Evolutionary conservation across 495 filamentous ascomycete species (phyloP).

Genomic region (Neurospora sp.): DNA sequence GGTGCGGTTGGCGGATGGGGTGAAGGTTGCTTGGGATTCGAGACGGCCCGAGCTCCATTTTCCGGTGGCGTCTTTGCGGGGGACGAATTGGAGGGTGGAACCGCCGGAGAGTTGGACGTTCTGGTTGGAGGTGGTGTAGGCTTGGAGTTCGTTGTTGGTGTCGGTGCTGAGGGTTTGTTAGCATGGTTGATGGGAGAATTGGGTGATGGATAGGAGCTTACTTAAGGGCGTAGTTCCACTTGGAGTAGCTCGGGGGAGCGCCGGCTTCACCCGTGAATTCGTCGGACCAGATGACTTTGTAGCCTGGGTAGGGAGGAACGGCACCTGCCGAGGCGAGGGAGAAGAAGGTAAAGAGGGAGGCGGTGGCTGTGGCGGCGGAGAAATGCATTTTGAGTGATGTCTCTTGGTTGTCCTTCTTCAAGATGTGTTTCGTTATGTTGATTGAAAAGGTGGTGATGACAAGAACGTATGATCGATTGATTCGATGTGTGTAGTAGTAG

Average conservation of each 20-base stretch:
- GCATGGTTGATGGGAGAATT: background rate
- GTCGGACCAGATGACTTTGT: slow-evolving; percentile 20
- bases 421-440: background rate
- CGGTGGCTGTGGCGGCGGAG: background rate
- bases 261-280: slow-evolving; percentile 16
- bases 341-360: slow-evolving; percentile 13
- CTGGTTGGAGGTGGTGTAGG: slow-evolving; percentile 30
- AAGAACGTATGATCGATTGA: background rate
- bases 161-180: slow-evolving; percentile 16
- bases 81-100: slow-evolving; percentile 36
- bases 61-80: slow-evolving; percentile 25
- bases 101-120: slow-evolving; percentile 40
- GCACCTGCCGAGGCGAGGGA: slow-evolving; percentile 15
- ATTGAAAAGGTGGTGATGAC: background rate
- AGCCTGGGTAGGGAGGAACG: slow-evolving; percentile 14
- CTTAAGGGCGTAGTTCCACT: slow-evolving; percentile 31
- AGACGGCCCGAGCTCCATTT: slow-evolving; percentile 42
- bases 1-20: slow-evolving; percentile 29
- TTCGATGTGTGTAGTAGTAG: background rate
- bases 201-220: background rate
- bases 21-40: slow-evolving; percentile 32
- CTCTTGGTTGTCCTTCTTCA: background rate
- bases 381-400: background rate
- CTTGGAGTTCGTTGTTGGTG: slow-evolving; percentile 36
- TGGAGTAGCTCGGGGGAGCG: slow-evolving; percentile 8